Percentiles rank a stretch among this genome's conserved stretches.
These are phyloP conservation scores for Apiospora sp. DNA, from an alignment of 2,329 filamentous ascomycete genomes.

Conservation along the genomic window DNA sequence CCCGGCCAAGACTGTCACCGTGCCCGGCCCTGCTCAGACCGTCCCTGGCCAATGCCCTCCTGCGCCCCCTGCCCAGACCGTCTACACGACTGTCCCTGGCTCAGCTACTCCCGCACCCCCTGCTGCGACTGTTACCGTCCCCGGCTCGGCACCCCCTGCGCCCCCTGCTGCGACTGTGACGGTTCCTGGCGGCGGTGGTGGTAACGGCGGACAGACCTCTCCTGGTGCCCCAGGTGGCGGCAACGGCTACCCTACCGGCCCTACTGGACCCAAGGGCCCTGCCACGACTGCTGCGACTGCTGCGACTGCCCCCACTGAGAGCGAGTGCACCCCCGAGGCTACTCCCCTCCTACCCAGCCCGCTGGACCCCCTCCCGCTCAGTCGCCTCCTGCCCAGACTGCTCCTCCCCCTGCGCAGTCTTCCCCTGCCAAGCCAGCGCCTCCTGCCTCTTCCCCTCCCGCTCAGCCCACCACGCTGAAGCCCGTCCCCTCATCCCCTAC, in stretches of 20 bases:
- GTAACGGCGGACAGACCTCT: neutral
- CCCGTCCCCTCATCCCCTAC: neutral
- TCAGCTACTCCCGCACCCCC: neutral
- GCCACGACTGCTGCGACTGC: neutral
- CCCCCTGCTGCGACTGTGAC: neutral
- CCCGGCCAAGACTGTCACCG: neutral
- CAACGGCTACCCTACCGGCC: constrained; percentile 2
- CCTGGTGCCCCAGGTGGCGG: neutral
- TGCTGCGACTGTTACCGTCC: neutral
- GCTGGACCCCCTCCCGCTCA: neutral
- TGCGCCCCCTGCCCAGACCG: neutral
- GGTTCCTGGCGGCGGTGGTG: neutral
- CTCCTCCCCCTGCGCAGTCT: neutral
- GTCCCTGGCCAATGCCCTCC: neutral
- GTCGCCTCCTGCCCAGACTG: neutral
- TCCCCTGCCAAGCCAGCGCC: neutral
- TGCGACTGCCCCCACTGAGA: neutral
- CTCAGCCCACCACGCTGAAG: constrained; percentile 3
- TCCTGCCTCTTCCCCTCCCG: neutral
- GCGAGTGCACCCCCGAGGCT: neutral
- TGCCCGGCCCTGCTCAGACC: neutral
- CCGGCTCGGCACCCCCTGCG: neutral
- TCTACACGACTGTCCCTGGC: neutral
- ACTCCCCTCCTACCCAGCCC: neutral
- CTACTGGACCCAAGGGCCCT: neutral